Percentiles rank a stretch among this genome's conserved stretches.
phyloP scores from a whole-genome alignment of 129 eudicot genomes.

The Saposhnikovia divaricata region DNA sequence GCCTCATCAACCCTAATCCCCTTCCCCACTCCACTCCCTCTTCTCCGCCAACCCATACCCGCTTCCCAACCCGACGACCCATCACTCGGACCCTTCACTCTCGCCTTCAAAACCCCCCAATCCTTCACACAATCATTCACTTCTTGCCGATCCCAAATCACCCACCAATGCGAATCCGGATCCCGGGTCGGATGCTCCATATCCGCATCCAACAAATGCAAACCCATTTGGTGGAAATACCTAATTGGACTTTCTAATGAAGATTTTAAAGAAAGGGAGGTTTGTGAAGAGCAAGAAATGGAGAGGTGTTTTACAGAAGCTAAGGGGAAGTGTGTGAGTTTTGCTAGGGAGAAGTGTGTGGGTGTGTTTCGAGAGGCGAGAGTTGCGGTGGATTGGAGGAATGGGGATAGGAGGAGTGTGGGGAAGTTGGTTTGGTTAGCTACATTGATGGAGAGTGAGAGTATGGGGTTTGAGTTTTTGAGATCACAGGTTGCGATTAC shows the following conservation, averaged over 20 bases:
- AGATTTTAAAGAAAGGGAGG: slow-evolving; percentile 34
- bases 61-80: slow-evolving; percentile 31
- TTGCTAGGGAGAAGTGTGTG: slow-evolving; percentile 50
- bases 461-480: slow-evolving; percentile 25
- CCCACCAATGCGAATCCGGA: slow-evolving; percentile 58
- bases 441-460: slow-evolving; percentile 20
- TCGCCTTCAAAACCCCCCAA: slow-evolving; percentile 47
- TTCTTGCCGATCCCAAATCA: slow-evolving; percentile 37
- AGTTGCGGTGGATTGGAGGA: slow-evolving; percentile 24
- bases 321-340: slow-evolving; percentile 35
- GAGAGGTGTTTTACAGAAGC: slow-evolving; percentile 40
- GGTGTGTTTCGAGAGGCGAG: slow-evolving; percentile 51
- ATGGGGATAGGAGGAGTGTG: slow-evolving; percentile 25
- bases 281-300: slow-evolving; percentile 72
- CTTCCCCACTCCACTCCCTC: slow-evolving; percentile 55
- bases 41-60: slow-evolving; percentile 49
- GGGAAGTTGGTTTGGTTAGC: slow-evolving; percentile 39
- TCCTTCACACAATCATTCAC: slow-evolving; percentile 46
- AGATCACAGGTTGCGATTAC: slow-evolving; percentile 17
- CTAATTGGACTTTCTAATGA: slow-evolving; percentile 16
- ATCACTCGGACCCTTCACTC: slow-evolving; percentile 34
- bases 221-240: slow-evolving; percentile 65
- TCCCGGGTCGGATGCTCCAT: slow-evolving; percentile 75
- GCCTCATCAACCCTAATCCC: slow-evolving; percentile 46
- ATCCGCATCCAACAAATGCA: slow-evolving; percentile 55